Evolutionary conservation across 1,284 basidiomycete species (phyloP).

Genomic region (Porodaedalea pini): DNA sequence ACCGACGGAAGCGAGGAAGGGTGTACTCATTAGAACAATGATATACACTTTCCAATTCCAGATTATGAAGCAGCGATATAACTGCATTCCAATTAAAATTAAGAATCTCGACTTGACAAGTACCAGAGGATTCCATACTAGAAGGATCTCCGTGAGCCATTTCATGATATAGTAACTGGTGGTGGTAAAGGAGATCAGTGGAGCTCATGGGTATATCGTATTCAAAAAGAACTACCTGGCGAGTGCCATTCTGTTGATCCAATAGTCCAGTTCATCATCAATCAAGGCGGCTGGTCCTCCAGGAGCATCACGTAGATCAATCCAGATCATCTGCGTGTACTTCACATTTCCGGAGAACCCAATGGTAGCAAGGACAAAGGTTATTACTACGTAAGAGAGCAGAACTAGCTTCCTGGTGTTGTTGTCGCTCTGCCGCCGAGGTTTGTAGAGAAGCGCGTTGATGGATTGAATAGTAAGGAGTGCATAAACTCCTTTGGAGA

Average conservation of each 20-base stretch:
- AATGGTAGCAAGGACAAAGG: constrained; percentile 31
- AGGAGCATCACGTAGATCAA: constrained; percentile 25
- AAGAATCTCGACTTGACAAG: no score
- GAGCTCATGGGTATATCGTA: background rate
- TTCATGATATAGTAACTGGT: no score
- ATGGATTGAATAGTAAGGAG: constrained; percentile 5
- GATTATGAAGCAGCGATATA: constrained; percentile 28
- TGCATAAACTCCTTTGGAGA: constrained; percentile 3
- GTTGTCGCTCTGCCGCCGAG: background rate
- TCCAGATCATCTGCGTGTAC: constrained; percentile 35
- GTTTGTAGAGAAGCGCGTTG: background rate
- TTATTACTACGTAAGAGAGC: constrained; percentile 25
- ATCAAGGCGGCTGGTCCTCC: constrained; percentile 24
- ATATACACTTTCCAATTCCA: constrained; percentile 19
- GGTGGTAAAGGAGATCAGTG: no score
- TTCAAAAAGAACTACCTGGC: constrained; percentile 23
- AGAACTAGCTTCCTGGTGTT: background rate
- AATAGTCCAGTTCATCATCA: constrained; percentile 25
- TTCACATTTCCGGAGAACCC: constrained; percentile 30
- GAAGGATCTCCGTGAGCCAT: no score
- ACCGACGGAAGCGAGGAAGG: constrained; percentile 29
- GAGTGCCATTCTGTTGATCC: constrained; percentile 28
- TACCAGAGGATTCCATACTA: no score
- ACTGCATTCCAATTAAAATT: no score
- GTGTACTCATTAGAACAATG: constrained; percentile 25